These are phyloP conservation scores for Diaporthe amygdali DNA, from an alignment of 2,329 filamentous ascomycete genomes.

Conservation along the genomic window DNA sequence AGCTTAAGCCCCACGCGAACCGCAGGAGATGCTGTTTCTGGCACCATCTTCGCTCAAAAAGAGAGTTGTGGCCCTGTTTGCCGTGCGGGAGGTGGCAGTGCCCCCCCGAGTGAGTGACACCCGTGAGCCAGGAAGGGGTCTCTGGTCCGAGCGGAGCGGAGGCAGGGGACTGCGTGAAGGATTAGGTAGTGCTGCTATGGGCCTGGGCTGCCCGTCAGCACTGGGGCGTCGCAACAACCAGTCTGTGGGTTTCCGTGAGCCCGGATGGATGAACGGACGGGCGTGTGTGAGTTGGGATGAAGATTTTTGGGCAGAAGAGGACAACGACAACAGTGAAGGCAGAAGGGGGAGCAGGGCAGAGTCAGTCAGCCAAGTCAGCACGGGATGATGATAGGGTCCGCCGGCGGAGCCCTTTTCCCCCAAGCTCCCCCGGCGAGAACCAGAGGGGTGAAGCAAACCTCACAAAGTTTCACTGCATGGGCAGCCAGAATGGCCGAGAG, in stretches of 20 bases:
- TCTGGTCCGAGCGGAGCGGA: slow-evolving; percentile 13
- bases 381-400: neutral
- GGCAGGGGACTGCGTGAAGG: neutral
- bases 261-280: neutral
- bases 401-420: neutral
- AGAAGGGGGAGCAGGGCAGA: neutral
- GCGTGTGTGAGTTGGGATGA: neutral
- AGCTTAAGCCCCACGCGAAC: slow-evolving; percentile 4
- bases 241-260: neutral
- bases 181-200: neutral
- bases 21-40: slow-evolving; percentile 7
- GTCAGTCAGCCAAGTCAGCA: slow-evolving; percentile 10
- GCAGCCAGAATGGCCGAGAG: neutral
- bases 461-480: neutral
- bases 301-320: neutral
- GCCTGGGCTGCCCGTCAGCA: neutral
- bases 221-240: neutral
- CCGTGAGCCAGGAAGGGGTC: neutral
- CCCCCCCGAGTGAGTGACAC: neutral
- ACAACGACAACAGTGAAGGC: neutral
- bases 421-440: neutral
- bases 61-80: neutral
- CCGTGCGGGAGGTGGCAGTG: neutral
- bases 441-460: slow-evolving; percentile 12
- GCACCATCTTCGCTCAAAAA: neutral